These are phyloP conservation scores for Centella asiatica DNA, from an alignment of 129 eudicot genomes.

Conservation along the genomic window DNA sequence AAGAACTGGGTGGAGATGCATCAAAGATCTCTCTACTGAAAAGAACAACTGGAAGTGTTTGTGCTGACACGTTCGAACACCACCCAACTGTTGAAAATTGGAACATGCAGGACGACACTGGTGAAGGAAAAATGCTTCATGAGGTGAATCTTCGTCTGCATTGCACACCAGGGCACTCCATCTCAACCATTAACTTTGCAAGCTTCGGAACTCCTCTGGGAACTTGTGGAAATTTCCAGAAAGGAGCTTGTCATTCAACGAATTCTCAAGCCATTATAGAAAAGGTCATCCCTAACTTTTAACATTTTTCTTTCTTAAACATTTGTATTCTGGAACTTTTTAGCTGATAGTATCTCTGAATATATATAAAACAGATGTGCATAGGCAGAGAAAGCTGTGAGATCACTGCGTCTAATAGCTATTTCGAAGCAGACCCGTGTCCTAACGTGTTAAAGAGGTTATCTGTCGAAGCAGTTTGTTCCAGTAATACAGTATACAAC, in stretches of 20 bases:
- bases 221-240: slow-evolving; percentile 54
- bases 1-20: slow-evolving; percentile 83
- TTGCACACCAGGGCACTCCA: slow-evolving; percentile 59
- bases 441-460: slow-evolving; percentile 60
- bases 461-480: slow-evolving; percentile 62
- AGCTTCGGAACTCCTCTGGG: slow-evolving; percentile 83
- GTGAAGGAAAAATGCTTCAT: slow-evolving; percentile 34
- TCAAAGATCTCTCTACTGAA: slow-evolving; percentile 61
- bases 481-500: slow-evolving; percentile 11
- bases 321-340: not conserved
- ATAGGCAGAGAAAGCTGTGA: slow-evolving; percentile 59
- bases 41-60: slow-evolving; percentile 45
- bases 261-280: slow-evolving; percentile 47
- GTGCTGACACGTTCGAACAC: slow-evolving; percentile 56
- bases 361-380: slow-evolving; percentile 37
- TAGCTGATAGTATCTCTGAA: not conserved
- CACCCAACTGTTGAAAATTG: slow-evolving; percentile 52
- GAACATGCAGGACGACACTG: slow-evolving; percentile 30
- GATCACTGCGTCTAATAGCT: slow-evolving; percentile 45
- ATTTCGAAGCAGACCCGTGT: slow-evolving; percentile 64
- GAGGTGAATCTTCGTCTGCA: slow-evolving; percentile 47
- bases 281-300: slow-evolving; percentile 33
- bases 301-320: not conserved
- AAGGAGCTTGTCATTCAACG: slow-evolving; percentile 65
- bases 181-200: slow-evolving; percentile 66